These are phyloP conservation scores for Rhynchosporium graminicola DNA, from an alignment of 2,329 filamentous ascomycete species.

Conservation along the genomic window DNA sequence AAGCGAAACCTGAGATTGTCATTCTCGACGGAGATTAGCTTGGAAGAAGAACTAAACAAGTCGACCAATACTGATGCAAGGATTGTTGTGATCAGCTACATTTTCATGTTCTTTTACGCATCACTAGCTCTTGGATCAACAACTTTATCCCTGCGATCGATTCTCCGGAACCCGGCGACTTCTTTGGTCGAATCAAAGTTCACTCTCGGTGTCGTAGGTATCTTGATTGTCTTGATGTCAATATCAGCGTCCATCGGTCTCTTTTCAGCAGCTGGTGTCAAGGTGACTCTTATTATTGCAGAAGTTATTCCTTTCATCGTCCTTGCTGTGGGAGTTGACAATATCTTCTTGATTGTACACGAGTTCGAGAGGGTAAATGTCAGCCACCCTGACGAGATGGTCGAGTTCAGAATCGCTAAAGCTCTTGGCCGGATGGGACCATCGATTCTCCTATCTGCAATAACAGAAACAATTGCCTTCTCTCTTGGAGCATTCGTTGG, in stretches of 20 bases:
- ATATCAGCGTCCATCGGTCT: constrained; percentile 93
- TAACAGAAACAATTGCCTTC: constrained; percentile 92
- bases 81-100: constrained; percentile 93
- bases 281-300: constrained; percentile 95
- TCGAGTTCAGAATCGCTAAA: constrained; percentile 82
- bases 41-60: constrained; percentile 96
- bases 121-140: constrained; percentile 90
- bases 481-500: constrained; percentile 89
- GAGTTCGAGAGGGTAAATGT: constrained; percentile 95
- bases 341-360: constrained; percentile 98
- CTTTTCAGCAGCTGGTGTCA: constrained; percentile 88
- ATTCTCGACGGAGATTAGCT: constrained; percentile 92
- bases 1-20: constrained; percentile 81
- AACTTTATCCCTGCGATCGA: constrained; percentile 72
- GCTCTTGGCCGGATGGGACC: constrained; percentile 96
- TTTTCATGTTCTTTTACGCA: constrained; percentile 98
- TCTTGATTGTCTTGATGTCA: constrained; percentile 95
- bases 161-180: constrained; percentile 79
- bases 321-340: constrained; percentile 94
- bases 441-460: constrained; percentile 92
- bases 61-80: constrained; percentile 98
- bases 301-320: constrained; percentile 99
- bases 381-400: constrained; percentile 83
- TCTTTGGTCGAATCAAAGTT: constrained; percentile 96
- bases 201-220: constrained; percentile 89